Evolutionary conservation across 345 rosid species (phyloP).

Genomic region (Salix viminalis): DNA sequence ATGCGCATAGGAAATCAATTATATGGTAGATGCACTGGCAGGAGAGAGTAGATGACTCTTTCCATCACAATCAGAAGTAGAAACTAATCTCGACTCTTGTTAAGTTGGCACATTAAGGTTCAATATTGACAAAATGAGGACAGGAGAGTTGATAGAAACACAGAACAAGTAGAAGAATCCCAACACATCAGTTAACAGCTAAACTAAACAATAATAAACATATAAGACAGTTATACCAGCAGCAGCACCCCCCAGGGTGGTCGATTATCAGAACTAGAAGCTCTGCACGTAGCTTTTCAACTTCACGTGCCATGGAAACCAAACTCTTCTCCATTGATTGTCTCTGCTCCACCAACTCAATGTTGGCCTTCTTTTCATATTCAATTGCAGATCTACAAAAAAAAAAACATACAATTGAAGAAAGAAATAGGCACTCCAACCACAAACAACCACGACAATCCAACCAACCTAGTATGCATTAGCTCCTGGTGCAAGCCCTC

Average conservation of each 20-base stretch:
- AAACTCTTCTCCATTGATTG: slow-evolving; percentile 89
- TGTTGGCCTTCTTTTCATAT: slow-evolving; percentile 87
- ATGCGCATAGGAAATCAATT: background rate
- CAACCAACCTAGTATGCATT: slow-evolving; percentile 71
- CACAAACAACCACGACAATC: background rate
- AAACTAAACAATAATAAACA: slow-evolving; percentile 6
- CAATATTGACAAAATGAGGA: background rate
- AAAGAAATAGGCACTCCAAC: slow-evolving; percentile 7
- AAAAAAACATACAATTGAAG: slow-evolving; percentile 2
- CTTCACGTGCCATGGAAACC: slow-evolving; percentile 98
- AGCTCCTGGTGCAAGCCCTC: slow-evolving; percentile 80
- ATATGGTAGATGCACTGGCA: background rate
- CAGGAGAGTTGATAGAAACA: background rate
- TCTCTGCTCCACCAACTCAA: slow-evolving; percentile 88
- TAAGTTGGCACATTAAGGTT: background rate
- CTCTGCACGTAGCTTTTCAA: slow-evolving; percentile 89
- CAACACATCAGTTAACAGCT: background rate
- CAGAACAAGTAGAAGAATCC: background rate
- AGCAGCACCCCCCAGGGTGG: slow-evolving; percentile 58
- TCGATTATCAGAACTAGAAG: slow-evolving; percentile 59
- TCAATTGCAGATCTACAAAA: slow-evolving; percentile 65
- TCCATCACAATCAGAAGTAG: background rate
- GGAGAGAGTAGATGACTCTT: background rate
- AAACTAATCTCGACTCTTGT: background rate
- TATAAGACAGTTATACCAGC: slow-evolving; percentile 31